Evolutionary conservation across 306 rosid species (phyloP).

Genomic region (Carpinus fangiana): DNA sequence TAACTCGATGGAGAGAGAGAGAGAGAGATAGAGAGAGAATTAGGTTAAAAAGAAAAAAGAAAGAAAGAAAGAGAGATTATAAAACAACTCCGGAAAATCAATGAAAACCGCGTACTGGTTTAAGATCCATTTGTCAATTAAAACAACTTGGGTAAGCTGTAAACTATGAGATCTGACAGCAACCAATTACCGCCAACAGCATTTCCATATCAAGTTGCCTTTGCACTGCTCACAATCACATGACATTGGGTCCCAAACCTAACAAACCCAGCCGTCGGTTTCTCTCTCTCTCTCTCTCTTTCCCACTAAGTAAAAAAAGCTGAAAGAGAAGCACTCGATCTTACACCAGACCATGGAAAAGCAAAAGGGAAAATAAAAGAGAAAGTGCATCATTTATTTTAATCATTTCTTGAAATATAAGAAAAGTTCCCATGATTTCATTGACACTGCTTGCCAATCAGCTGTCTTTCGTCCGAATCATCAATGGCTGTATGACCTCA

Average conservation of each 20-base stretch:
- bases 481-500: constrained; percentile 15
- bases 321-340: constrained; percentile 33
- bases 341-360: constrained; percentile 32
- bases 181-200: constrained; percentile 49
- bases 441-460: constrained; percentile 37
- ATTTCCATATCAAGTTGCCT: constrained; percentile 43
- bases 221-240: constrained; percentile 67
- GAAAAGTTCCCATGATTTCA: constrained; percentile 45
- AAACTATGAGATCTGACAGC: constrained; percentile 37
- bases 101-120: not conserved
- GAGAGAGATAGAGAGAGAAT: constrained; percentile 8
- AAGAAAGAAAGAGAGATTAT: not conserved
- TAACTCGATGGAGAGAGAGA: constrained; percentile 1
- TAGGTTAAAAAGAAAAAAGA: too few species aligned
- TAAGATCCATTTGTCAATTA: constrained; percentile 34
- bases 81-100: not conserved
- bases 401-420: constrained; percentile 54
- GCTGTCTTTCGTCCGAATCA: constrained; percentile 31
- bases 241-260: constrained; percentile 50
- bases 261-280: constrained; percentile 21
- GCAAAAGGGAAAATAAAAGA: constrained; percentile 24
- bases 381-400: constrained; percentile 20
- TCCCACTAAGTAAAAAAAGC: constrained; percentile 21
- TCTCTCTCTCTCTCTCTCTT: not conserved
- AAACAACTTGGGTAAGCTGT: constrained; percentile 35